Conservation (phyloP, 768 basidiomycete species). For the Boletus vinaceobasis region DNA sequence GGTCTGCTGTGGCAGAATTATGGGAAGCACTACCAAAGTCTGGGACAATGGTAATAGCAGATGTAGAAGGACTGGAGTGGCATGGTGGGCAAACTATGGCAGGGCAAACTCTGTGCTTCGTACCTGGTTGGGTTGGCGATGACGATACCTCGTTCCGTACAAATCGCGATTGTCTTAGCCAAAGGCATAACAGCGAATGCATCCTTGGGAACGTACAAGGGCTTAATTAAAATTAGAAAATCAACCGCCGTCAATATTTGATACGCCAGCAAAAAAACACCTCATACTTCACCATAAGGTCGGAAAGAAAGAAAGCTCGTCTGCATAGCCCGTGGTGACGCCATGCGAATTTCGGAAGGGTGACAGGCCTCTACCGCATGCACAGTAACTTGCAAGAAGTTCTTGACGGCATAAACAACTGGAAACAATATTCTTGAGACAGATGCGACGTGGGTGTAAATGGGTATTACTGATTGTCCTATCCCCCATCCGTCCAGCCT, state of each 20-base stretch:
- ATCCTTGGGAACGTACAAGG: conserved; percentile 70
- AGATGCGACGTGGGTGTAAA: background rate
- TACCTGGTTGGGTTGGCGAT: conserved; percentile 70
- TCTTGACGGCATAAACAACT: conserved; percentile 71
- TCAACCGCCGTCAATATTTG: background rate
- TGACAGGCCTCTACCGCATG: conserved; percentile 58
- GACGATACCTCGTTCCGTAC: conserved; percentile 60
- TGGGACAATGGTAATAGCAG: conserved; percentile 51
- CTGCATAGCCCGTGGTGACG: conserved; percentile 35
- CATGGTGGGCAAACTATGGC: background rate
- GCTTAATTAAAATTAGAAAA: conserved; percentile 34
- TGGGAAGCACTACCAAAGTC: conserved; percentile 45
- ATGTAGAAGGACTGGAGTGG: conserved; percentile 37
- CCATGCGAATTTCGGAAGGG: conserved; percentile 33
- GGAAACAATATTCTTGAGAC: conserved; percentile 5
- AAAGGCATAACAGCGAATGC: conserved; percentile 59
- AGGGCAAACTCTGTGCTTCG: conserved; percentile 17
- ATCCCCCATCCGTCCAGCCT: conserved; percentile 49
- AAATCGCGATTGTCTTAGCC: conserved; percentile 60
- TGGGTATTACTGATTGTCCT: conserved; percentile 52
- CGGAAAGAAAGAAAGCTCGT: conserved; percentile 46
- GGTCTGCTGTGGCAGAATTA: conserved; percentile 40
- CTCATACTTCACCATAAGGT: conserved; percentile 61
- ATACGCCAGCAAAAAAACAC: background rate
- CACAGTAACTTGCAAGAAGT: conserved; percentile 56